Percentiles rank a stretch among this genome's conserved stretches.
These are phyloP conservation scores for Tolypocladium nubicola DNA, from an alignment of 2,329 filamentous ascomycete species.

Conservation along the genomic window DNA sequence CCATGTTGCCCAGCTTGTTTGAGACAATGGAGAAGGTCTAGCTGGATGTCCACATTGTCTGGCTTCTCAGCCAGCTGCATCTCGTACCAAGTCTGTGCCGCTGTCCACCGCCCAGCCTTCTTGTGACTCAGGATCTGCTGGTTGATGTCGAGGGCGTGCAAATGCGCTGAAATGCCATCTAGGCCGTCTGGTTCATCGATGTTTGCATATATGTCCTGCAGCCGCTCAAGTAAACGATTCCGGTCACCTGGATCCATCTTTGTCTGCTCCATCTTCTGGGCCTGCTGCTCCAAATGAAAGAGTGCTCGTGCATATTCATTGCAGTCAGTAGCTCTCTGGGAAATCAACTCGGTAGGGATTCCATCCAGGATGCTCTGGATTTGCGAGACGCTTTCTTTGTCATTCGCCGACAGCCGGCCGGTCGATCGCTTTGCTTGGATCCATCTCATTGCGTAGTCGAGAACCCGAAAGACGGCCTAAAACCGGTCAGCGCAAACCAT, in stretches of 20 bases:
- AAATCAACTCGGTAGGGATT: constrained; percentile 66
- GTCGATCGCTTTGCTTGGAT: constrained; percentile 56
- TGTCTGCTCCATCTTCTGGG: constrained; percentile 39
- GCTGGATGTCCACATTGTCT: constrained; percentile 64
- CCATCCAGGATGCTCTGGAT: constrained; percentile 42
- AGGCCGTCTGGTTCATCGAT: constrained; percentile 97
- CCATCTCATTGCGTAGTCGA: constrained; percentile 91
- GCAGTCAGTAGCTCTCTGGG: constrained; percentile 82
- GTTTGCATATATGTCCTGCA: constrained; percentile 92
- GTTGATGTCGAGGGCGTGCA: constrained; percentile 80
- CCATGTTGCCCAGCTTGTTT: constrained; percentile 94
- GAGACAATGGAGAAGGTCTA: constrained; percentile 76
- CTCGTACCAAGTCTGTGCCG: constrained; percentile 97
- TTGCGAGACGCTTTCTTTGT: constrained; percentile 37
- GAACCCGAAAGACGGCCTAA: constrained; percentile 75
- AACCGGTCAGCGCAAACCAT: neutral
- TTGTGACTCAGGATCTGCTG: constrained; percentile 89
- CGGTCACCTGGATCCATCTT: constrained; percentile 38
- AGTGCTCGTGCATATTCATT: constrained; percentile 85
- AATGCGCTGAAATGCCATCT: constrained; percentile 82
- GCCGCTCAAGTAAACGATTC: constrained; percentile 60
- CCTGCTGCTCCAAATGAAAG: constrained; percentile 91
- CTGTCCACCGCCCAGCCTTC: constrained; percentile 87
- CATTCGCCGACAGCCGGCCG: constrained; percentile 18
- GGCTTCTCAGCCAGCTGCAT: constrained; percentile 75